These are phyloP conservation scores for Diplotaxis tenuifolia DNA, from an alignment of 345 rosid genomes.

Conservation along the genomic window DNA sequence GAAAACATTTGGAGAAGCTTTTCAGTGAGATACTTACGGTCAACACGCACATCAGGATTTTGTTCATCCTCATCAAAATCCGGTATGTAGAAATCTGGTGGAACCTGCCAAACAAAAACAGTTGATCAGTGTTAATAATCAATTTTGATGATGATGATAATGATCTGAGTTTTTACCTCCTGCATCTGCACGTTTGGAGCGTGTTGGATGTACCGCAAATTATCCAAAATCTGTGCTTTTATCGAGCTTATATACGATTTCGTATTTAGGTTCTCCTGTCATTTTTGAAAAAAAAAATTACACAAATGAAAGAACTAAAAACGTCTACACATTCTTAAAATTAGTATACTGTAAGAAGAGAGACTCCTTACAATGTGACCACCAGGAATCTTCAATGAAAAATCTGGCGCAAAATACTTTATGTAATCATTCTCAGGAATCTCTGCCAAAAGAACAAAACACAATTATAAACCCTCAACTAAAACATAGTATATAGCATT, in stretches of 20 bases:
- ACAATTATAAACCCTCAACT: neutral
- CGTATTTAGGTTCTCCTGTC: constrained; percentile 85
- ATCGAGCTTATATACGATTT: constrained; percentile 83
- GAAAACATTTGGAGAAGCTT: neutral
- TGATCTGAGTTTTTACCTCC: constrained; percentile 57
- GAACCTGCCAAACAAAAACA: constrained; percentile 55
- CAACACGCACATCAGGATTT: constrained; percentile 79
- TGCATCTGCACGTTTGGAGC: constrained; percentile 97
- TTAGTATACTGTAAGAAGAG: neutral
- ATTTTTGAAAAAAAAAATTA: neutral
- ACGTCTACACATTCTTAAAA: too few relatives aligned
- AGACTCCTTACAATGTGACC: constrained; percentile 67
- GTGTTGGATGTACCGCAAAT: constrained; percentile 83
- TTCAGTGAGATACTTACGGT: constrained; percentile 59
- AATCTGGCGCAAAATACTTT: constrained; percentile 85
- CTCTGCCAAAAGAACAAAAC: constrained; percentile 54
- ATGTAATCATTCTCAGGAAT: constrained; percentile 89
- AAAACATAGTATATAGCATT: neutral
- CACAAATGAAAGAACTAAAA: too few relatives aligned
- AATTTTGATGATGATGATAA: neutral
- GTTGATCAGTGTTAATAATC: neutral
- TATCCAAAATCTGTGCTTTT: constrained; percentile 86
- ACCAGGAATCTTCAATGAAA: constrained; percentile 73
- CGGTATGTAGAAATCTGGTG: constrained; percentile 91
- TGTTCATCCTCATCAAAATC: constrained; percentile 91